Conservation (phyloP, 225 moss, liverwort and hornwort species). For the Climacium dendroides region DNA sequence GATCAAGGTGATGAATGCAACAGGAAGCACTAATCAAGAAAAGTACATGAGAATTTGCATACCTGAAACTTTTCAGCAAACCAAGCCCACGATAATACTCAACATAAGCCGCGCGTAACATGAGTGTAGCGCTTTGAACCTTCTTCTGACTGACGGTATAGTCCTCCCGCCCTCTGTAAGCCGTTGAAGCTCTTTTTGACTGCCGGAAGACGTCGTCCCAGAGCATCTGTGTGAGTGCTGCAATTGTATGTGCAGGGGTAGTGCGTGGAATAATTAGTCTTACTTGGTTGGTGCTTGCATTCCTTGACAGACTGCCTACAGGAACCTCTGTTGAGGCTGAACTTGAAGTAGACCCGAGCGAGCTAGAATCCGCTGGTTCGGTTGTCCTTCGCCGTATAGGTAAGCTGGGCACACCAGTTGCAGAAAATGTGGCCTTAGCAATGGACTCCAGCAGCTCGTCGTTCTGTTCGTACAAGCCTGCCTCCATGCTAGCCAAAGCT, state of each 20-base stretch:
- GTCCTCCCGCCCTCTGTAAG: conserved; percentile 29
- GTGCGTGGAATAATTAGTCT: conserved; percentile 40
- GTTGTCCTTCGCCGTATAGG: conserved; percentile 26
- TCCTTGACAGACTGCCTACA: conserved; percentile 10
- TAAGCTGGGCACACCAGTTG: conserved; percentile 24
- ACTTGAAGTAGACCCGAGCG: conserved; percentile 21
- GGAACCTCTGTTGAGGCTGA: conserved; percentile 15
- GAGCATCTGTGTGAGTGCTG: conserved; percentile 59
- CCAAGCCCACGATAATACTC: conserved; percentile 72
- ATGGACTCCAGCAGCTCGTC: conserved; percentile 44
- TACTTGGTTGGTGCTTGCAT: conserved; percentile 17
- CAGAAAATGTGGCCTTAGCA: conserved; percentile 26
- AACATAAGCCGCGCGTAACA: conserved; percentile 52
- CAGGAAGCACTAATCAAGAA: background rate
- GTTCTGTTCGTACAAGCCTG: conserved; percentile 30
- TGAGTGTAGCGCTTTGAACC: conserved; percentile 52
- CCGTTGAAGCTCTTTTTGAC: conserved; percentile 18
- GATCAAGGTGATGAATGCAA: background rate
- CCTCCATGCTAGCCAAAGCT: conserved; percentile 35
- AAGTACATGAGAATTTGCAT: background rate
- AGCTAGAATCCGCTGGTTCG: conserved; percentile 19
- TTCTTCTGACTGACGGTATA: conserved; percentile 52
- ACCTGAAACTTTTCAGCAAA: conserved; percentile 71
- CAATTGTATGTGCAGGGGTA: conserved; percentile 53
- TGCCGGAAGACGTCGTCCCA: conserved; percentile 66